Base-by-base conservation (phyloP, 2,329 filamentous ascomycete genomes). In the Claviceps maximensis region DNA sequence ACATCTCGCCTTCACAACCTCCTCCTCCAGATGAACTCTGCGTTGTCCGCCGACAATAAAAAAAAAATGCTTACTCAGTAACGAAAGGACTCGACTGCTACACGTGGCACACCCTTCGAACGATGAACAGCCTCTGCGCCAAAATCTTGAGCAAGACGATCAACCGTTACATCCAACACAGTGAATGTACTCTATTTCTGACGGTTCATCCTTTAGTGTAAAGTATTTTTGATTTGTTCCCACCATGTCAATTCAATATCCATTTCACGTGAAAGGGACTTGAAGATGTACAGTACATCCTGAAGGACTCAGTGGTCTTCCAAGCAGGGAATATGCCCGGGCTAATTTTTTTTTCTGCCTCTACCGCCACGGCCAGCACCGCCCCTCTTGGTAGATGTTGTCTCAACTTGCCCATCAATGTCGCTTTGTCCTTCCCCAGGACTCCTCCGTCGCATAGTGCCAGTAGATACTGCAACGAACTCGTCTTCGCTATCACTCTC, bases 401-500 rank as follows among this genome's bases (percentile, higher is more conserved):
- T 63, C 52, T 71, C 66, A 9, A 58, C 78, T 33, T 80, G 80
- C 61, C 83, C 81, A 58, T 69, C 67, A 50, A 66, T 58, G 55
- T 82, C 83, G 56, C 84, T 82, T 59, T 84, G 76, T 49, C 80
- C 80, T 53, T 86, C 83, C 1, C 87, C 87, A 12, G 88, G 83
- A 65, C 88, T 95, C 65, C 89, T 86, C 55, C 89, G 79, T 58
- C 91, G 79, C 77, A 95, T 91, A 47, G 93, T 95, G 12, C 91
- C 91, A 1, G 80, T 79, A 19, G 78, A 80, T 23, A 84, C 79
- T 4, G 78, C 73, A 27, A 84, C 71, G 55, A 84, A 83, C 63
- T 98, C 94, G 61, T 98, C 93, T 63, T 96, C 93, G 63, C 88
- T 95, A 63, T 97, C 93, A 60, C 88, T 95, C 62, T 95, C 89